phyloP scores from a whole-genome alignment of 495 filamentous ascomycete genomes.

The Lasiosphaeris hirsuta region DNA sequence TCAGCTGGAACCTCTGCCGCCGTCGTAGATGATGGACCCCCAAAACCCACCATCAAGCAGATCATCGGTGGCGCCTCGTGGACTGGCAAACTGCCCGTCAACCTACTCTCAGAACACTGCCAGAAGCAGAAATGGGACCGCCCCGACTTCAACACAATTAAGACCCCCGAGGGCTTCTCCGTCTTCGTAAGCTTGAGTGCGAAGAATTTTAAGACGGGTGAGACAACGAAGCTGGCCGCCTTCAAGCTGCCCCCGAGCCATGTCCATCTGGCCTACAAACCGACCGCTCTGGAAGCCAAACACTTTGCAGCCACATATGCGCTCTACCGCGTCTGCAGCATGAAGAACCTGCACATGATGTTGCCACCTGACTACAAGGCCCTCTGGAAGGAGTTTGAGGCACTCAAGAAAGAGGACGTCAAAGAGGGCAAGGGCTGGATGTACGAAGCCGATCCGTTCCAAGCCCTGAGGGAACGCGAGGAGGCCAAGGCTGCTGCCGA shows the following conservation, averaged over 20 bases:
- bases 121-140: constrained; percentile 94
- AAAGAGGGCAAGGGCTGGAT: constrained; percentile 79
- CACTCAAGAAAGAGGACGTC: constrained; percentile 71
- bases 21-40: constrained; percentile 44
- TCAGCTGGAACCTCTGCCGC: constrained; percentile 4
- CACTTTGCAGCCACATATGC: constrained; percentile 91
- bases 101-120: constrained; percentile 88
- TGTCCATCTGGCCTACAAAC: constrained; percentile 63
- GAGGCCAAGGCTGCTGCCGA: constrained; percentile 65
- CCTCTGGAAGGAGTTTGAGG: constrained; percentile 85
- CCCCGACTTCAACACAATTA: constrained; percentile 73
- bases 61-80: constrained; percentile 93
- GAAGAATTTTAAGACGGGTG: constrained; percentile 79
- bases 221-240: constrained; percentile 67
- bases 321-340: constrained; percentile 85
- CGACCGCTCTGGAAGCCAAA: constrained; percentile 80
- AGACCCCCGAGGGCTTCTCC: constrained; percentile 61
- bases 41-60: constrained; percentile 77
- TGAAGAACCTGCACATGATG: constrained; percentile 91
- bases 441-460: constrained; percentile 94
- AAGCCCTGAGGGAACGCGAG: constrained; percentile 71
- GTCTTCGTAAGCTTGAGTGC: constrained; percentile 74
- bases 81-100: constrained; percentile 95
- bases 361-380: constrained; percentile 84
- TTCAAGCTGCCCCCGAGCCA: constrained; percentile 74